phyloP scores from a whole-genome alignment of 495 filamentous ascomycete species.

The Penicillium canariense region DNA sequence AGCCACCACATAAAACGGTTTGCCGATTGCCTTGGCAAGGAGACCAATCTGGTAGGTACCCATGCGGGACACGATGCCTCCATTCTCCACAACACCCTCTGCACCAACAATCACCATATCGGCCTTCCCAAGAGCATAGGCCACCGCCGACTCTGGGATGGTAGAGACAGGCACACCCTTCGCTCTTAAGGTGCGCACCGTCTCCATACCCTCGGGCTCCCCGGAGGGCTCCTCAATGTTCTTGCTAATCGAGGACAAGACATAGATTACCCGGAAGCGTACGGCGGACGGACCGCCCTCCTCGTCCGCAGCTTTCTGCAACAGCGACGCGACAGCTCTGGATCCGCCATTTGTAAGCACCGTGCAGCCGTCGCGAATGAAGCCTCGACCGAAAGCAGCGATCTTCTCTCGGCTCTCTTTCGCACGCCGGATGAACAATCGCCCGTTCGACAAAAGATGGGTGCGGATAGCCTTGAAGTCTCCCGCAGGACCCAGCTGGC shows the following conservation, averaged over 20 bases:
- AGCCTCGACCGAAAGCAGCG: conserved; percentile 70
- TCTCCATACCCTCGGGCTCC: conserved; percentile 56
- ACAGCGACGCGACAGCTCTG: conserved; percentile 73
- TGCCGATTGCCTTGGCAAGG: conserved; percentile 71
- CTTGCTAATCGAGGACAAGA: conserved; percentile 45
- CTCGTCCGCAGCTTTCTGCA: conserved; percentile 69
- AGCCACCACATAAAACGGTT: conserved; percentile 85
- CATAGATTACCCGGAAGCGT: conserved; percentile 83
- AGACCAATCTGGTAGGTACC: conserved; percentile 89
- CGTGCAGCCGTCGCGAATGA: conserved; percentile 71
- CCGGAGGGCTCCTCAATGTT: conserved; percentile 33
- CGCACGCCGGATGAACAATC: conserved; percentile 82
- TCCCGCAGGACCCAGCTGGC: conserved; percentile 49
- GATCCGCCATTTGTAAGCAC: conserved; percentile 88
- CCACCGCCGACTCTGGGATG: conserved; percentile 76
- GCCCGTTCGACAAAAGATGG: conserved; percentile 78
- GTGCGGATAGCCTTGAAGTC: conserved; percentile 80
- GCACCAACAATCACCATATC: conserved; percentile 84
- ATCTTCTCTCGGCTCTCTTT: conserved; percentile 81
- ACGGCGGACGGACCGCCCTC: conserved; percentile 53
- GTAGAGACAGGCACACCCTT: conserved; percentile 80
- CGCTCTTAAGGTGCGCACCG: conserved; percentile 65
- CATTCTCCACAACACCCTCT: conserved; percentile 93
- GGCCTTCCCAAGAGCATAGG: conserved; percentile 78
- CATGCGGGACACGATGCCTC: conserved; percentile 84